Conservation (phyloP, 2,329 filamentous ascomycete species). For the Alternaria hordeiaustralica region DNA sequence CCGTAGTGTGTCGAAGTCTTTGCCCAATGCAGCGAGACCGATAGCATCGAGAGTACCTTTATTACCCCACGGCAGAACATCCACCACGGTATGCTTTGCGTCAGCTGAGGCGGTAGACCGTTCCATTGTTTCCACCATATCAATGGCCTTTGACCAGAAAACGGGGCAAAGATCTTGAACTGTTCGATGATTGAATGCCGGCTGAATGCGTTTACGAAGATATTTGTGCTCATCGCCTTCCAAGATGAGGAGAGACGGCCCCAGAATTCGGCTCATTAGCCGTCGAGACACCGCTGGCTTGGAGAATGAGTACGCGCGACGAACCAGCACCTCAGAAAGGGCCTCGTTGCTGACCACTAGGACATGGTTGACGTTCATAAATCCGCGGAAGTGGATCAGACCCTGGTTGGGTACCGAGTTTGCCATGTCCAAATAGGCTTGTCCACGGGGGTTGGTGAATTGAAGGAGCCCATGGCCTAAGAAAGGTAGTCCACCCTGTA, state of each 20-base stretch:
- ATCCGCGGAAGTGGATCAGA: neutral
- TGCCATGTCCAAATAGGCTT: conserved; percentile 1
- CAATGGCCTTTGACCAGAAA: conserved; percentile 4
- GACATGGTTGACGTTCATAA: neutral
- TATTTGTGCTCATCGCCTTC: conserved; percentile 2
- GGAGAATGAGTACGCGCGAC: neutral
- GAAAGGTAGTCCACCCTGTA: neutral
- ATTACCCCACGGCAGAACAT: neutral
- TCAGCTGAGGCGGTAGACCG: neutral
- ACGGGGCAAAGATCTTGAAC: neutral
- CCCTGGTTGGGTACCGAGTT: neutral
- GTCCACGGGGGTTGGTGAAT: neutral
- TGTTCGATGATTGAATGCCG: neutral
- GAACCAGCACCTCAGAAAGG: conserved; percentile 1
- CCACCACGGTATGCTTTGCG: neutral
- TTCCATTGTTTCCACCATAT: neutral
- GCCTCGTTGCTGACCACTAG: neutral
- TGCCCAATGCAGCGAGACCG: neutral
- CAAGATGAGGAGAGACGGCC: neutral
- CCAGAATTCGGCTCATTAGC: neutral
- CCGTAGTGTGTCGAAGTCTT: neutral
- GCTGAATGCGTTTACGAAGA: neutral
- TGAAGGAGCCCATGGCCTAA: conserved; percentile 1
- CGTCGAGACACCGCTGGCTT: neutral
- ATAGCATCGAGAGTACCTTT: neutral